phyloP scores from a whole-genome alignment of 2,329 filamentous ascomycete species.

The Rosellinia necatrix region DNA sequence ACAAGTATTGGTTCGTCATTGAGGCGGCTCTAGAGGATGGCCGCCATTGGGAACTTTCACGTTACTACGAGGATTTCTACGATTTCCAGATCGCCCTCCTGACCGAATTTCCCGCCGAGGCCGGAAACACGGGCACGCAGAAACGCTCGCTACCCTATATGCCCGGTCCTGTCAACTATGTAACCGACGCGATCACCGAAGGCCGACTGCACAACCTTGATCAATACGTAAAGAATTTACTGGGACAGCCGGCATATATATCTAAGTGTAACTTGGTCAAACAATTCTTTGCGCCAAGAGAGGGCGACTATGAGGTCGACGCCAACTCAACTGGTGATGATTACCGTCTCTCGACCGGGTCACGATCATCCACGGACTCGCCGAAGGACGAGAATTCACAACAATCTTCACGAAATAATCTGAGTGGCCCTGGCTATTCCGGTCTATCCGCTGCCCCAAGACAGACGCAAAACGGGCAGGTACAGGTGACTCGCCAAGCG shows the following conservation, averaged over 20 bases:
- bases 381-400: conserved; percentile 63
- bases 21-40: conserved; percentile 90
- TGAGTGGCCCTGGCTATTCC: conserved; percentile 62
- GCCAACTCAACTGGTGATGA: conserved; percentile 69
- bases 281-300: conserved; percentile 86
- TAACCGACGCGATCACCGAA: conserved; percentile 97
- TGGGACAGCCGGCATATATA: conserved; percentile 83
- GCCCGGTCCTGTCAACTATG: conserved; percentile 96
- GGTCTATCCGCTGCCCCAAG: conserved; percentile 58
- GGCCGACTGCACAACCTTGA: conserved; percentile 90
- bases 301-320: conserved; percentile 93
- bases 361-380: conserved; percentile 69
- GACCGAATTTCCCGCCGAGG: conserved; percentile 89
- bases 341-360: conserved; percentile 74
- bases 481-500: conserved; percentile 49
- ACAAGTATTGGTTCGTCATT: conserved; percentile 99
- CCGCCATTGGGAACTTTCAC: conserved; percentile 86
- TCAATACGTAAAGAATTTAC: conserved; percentile 90
- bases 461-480: conserved; percentile 48
- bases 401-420: conserved; percentile 68
- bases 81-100: conserved; percentile 96
- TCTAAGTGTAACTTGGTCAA: conserved; percentile 82
- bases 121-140: conserved; percentile 80
- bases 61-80: conserved; percentile 98
- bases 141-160: conserved; percentile 91